Conservation (phyloP, 306 rosid genomes). For the Inga laurina region DNA sequence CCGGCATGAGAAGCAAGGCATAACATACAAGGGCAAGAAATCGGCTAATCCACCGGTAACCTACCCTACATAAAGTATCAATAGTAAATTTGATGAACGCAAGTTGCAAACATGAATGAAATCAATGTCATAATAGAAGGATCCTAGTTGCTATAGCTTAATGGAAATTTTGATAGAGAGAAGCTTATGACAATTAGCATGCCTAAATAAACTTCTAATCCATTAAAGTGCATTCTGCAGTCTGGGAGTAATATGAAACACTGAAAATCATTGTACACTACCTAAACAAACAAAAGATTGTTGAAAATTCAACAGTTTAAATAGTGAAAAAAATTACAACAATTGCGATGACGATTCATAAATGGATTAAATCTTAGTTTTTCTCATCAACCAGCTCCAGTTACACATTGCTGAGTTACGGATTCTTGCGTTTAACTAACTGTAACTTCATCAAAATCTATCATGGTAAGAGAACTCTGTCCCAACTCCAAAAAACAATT, state of each 20-base stretch:
- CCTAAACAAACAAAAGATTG: not conserved
- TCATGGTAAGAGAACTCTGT: not conserved
- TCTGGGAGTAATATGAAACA: not conserved
- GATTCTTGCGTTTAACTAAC: not conserved
- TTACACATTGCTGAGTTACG: not conserved
- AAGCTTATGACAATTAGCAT: not conserved
- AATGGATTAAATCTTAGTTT: not conserved
- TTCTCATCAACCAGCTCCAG: not conserved
- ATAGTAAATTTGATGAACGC: constrained; percentile 1
- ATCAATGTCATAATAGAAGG: not conserved
- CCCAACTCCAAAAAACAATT: not conserved
- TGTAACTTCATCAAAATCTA: not conserved
- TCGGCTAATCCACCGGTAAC: constrained; percentile 81
- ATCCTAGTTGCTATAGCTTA: not conserved
- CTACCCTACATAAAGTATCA: constrained; percentile 76
- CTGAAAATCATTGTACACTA: not conserved
- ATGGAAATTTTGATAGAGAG: not conserved
- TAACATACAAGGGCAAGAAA: constrained; percentile 72
- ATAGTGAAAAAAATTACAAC: not conserved
- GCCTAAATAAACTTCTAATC: not conserved
- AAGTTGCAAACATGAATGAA: not conserved
- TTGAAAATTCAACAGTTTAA: not conserved
- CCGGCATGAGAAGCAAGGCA: constrained; percentile 89
- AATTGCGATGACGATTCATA: not conserved
- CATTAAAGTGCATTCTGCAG: not conserved